Conservation (phyloP, 306 rosid species). For the Carpinus fangiana region DNA sequence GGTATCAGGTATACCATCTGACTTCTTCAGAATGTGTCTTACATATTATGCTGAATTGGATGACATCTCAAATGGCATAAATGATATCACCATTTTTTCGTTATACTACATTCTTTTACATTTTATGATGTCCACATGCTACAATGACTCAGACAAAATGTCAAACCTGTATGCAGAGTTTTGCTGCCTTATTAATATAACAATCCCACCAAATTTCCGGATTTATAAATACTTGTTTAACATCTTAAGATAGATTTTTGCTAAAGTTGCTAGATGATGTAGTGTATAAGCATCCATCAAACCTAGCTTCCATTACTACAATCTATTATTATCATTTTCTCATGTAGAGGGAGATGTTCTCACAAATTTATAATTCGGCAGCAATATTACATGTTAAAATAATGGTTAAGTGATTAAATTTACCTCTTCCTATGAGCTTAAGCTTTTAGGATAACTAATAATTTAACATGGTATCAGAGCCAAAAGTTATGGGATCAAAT, state of each 20-base stretch:
- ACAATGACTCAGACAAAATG: background rate
- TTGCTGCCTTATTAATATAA: background rate
- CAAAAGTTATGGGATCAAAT: too few species aligned
- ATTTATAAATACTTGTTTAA: background rate
- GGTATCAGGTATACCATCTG: conserved; percentile 64
- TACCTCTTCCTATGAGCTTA: too few species aligned
- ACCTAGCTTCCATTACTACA: background rate
- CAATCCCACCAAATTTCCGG: background rate
- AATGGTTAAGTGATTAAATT: too few species aligned
- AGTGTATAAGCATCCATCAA: background rate
- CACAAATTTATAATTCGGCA: conserved; percentile 33
- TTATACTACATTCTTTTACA: background rate
- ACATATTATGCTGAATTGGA: background rate
- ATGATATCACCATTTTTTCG: background rate
- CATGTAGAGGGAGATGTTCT: conserved; percentile 5
- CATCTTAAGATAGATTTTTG: background rate
- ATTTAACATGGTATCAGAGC: too few species aligned
- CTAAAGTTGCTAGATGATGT: background rate
- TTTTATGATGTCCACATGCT: background rate
- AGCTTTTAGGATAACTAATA: too few species aligned
- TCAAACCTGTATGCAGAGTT: background rate
- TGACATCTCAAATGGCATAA: background rate
- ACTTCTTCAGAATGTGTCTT: conserved; percentile 9
- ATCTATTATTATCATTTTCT: background rate
- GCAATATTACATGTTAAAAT: conserved; percentile 77